Percentiles rank a stretch among this genome's conserved stretches.
These are phyloP conservation scores for Volvox reticuliferus DNA, from an alignment of 139 green algal genomes.

Conservation along the genomic window DNA sequence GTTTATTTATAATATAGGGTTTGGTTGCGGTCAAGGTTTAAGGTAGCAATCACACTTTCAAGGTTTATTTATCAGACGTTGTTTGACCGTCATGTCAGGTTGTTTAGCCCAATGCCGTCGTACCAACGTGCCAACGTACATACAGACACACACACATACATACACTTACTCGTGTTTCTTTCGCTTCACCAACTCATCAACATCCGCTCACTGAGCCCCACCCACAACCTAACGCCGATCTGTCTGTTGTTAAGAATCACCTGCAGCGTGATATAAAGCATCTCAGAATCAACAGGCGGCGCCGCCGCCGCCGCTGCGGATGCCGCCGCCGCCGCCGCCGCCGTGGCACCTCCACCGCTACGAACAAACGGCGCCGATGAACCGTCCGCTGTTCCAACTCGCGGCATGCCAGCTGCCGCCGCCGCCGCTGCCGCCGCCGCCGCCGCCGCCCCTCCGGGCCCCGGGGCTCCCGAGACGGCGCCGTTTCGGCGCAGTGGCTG, in stretches of 20 bases:
- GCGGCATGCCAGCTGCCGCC: neutral
- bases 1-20: too few relatives aligned
- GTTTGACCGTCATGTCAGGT: too few relatives aligned
- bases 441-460: neutral
- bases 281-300: neutral
- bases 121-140: too few relatives aligned
- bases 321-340: neutral
- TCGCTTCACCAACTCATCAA: too few relatives aligned
- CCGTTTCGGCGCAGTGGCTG: conserved; percentile 35
- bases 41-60: too few relatives aligned
- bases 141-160: too few relatives aligned
- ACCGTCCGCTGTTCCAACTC: neutral
- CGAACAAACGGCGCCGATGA: neutral
- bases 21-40: too few relatives aligned
- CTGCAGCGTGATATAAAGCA: conserved; percentile 34
- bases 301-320: neutral
- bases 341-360: neutral
- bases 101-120: too few relatives aligned
- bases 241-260: neutral
- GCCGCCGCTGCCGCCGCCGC: neutral
- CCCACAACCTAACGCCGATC: too few relatives aligned
- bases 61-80: too few relatives aligned
- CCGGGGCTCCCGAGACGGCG: neutral
- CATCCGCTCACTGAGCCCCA: too few relatives aligned
- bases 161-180: too few relatives aligned